A percentile compares a stretch with the other conserved stretches of the same genome.
Conservation (phyloP, 345 rosid species). For the Pistacia atlantica region DNA sequence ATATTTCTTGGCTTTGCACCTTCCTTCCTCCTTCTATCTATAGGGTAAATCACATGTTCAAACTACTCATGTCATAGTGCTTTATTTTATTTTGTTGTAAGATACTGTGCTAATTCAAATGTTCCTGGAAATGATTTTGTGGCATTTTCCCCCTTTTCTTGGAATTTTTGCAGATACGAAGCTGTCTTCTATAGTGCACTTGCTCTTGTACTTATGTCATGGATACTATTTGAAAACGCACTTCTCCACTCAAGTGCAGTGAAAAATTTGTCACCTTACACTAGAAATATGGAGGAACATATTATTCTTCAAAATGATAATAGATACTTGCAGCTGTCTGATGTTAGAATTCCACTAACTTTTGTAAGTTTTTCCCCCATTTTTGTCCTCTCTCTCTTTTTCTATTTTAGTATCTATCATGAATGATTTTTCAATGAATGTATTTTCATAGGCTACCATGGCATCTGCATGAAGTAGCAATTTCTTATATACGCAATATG, state of each 20-base stretch:
- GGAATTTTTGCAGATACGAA: constrained; percentile 69
- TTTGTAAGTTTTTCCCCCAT: constrained; percentile 60
- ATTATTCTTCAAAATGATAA: constrained; percentile 47
- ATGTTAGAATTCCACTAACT: constrained; percentile 76
- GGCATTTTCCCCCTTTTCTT: constrained; percentile 18
- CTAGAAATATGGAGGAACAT: constrained; percentile 39
- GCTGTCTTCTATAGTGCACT: constrained; percentile 90
- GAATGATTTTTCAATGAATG: constrained; percentile 1
- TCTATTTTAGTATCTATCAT: not conserved
- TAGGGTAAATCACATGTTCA: constrained; percentile 57
- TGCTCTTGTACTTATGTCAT: constrained; percentile 70
- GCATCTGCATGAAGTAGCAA: not conserved
- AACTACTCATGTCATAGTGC: not conserved
- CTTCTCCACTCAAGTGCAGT: constrained; percentile 48
- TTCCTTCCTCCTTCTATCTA: constrained; percentile 83
- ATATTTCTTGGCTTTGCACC: constrained; percentile 94
- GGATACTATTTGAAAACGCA: constrained; percentile 84
- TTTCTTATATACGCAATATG: not conserved
- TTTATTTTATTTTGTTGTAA: constrained; percentile 5
- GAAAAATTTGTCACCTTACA: constrained; percentile 40
- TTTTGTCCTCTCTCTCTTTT: not conserved
- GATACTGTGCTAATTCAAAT: constrained; percentile 8
- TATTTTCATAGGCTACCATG: not conserved
- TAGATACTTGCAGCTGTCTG: constrained; percentile 80
- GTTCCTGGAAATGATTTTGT: constrained; percentile 1